phyloP scores from a whole-genome alignment of 176 grass and related monocot genomes.

The Leersia perrieri region DNA sequence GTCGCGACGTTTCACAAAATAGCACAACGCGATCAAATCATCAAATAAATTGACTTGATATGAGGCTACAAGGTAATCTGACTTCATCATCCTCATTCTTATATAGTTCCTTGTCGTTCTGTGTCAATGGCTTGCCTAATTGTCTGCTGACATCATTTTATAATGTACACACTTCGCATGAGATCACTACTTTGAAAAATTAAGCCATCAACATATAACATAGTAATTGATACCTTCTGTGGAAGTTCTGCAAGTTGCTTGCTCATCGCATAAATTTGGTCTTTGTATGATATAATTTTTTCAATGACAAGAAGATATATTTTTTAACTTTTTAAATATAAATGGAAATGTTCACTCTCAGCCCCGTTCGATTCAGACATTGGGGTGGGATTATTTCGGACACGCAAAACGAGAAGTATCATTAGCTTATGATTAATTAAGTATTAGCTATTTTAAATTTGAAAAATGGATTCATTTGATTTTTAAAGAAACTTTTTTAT shows the following conservation, averaged over 20 bases:
- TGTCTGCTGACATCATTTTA: neutral
- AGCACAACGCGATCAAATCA: neutral
- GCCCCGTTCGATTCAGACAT: too few species aligned
- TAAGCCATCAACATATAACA: neutral
- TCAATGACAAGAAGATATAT: too few species aligned
- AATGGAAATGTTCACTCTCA: too few species aligned
- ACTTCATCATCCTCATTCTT: neutral
- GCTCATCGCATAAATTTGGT: neutral
- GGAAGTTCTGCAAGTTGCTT: neutral
- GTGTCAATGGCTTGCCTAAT: constrained; percentile 7
- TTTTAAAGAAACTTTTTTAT: too few species aligned
- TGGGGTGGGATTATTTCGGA: too few species aligned
- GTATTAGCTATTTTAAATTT: too few species aligned
- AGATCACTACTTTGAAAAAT: constrained; percentile 8
- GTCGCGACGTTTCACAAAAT: neutral
- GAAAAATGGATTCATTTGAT: too few species aligned
- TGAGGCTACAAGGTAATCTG: neutral
- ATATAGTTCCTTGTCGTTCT: constrained; percentile 1
- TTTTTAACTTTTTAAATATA: too few species aligned
- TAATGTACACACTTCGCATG: neutral
- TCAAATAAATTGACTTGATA: neutral
- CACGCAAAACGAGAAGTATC: too few species aligned
- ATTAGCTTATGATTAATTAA: too few species aligned
- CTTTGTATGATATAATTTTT: too few species aligned
- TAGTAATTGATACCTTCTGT: neutral